Conservation (phyloP, 2,329 filamentous ascomycete genomes). For the Monosporascus ibericus region DNA sequence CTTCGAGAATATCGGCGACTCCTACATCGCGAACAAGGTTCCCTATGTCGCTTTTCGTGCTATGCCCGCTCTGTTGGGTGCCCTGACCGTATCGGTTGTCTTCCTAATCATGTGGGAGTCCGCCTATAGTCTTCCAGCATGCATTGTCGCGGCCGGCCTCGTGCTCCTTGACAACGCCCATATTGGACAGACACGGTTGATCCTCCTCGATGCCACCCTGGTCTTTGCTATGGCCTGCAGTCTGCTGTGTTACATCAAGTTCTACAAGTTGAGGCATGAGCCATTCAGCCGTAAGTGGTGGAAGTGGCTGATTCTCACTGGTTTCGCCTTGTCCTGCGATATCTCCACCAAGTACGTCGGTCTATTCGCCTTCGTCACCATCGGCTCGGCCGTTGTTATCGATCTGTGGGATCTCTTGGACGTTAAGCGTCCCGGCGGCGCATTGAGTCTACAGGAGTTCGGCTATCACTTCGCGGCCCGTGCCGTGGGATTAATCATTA, state of each 20-base stretch:
- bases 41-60: slow-evolving; percentile 95
- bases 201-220: slow-evolving; percentile 88
- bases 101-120: slow-evolving; percentile 99
- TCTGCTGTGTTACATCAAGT: slow-evolving; percentile 89
- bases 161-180: slow-evolving; percentile 97
- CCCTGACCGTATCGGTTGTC: slow-evolving; percentile 86
- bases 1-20: slow-evolving; percentile 99
- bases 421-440: slow-evolving; percentile 75
- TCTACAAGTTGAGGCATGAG: slow-evolving; percentile 90
- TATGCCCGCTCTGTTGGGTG: slow-evolving; percentile 84
- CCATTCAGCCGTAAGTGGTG: slow-evolving; percentile 96
- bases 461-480: slow-evolving; percentile 86
- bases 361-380: slow-evolving; percentile 92
- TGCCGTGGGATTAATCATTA: slow-evolving; percentile 75
- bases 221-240: slow-evolving; percentile 96
- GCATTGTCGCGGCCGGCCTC: slow-evolving; percentile 76
- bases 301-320: slow-evolving; percentile 97
- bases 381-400: slow-evolving; percentile 87
- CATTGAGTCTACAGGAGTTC: slow-evolving; percentile 74
- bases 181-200: slow-evolving; percentile 91
- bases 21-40: slow-evolving; percentile 93
- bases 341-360: slow-evolving; percentile 99
- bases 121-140: slow-evolving; percentile 91
- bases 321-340: slow-evolving; percentile 90
- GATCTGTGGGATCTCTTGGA: slow-evolving; percentile 94